Percentiles rank a stretch among this genome's conserved stretches.
Evolutionary conservation across 2,329 filamentous ascomycete genomes (phyloP).

Genomic region (Colletotrichum filicis): DNA sequence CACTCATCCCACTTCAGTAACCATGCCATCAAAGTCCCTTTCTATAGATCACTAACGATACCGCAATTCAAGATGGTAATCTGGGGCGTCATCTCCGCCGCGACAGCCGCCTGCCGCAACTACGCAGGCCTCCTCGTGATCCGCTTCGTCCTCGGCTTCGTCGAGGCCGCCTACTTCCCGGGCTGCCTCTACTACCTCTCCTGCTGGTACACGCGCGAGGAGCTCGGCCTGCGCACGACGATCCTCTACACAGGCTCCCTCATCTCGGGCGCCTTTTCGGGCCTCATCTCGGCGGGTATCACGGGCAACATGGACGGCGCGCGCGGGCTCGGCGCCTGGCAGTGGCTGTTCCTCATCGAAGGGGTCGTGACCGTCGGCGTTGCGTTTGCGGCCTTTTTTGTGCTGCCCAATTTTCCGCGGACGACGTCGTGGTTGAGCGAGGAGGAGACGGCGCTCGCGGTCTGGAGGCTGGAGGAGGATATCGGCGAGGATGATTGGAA

Average conservation of each 20-base stretch:
- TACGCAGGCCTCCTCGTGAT: constrained; percentile 47
- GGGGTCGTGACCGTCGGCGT: constrained; percentile 72
- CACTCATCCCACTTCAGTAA: no score
- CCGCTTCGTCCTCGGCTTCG: constrained; percentile 43
- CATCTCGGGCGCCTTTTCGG: constrained; percentile 78
- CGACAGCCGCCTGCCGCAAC: constrained; percentile 46
- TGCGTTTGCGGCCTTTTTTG: constrained; percentile 65
- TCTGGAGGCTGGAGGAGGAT: constrained; percentile 72
- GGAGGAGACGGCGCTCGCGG: constrained; percentile 62
- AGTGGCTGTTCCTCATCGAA: constrained; percentile 78
- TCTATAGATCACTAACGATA: neutral
- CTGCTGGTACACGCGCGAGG: constrained; percentile 77
- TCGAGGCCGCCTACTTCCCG: constrained; percentile 33
- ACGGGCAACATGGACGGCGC: constrained; percentile 71
- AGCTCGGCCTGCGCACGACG: constrained; percentile 73
- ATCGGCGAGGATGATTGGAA: constrained; percentile 73
- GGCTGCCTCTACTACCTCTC: constrained; percentile 72
- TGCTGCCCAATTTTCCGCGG: constrained; percentile 74
- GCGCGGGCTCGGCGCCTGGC: constrained; percentile 68
- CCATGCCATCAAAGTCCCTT: neutral
- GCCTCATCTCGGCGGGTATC: constrained; percentile 73
- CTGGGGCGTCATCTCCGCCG: constrained; percentile 59
- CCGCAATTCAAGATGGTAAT: constrained; percentile 43
- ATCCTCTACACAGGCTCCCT: constrained; percentile 75
- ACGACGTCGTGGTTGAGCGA: constrained; percentile 38